Evolutionary conservation across 2,329 filamentous ascomycete genomes (phyloP), one percentile per base, ranked within the genome.

Genomic region (Exophiala mesophila): DNA sequence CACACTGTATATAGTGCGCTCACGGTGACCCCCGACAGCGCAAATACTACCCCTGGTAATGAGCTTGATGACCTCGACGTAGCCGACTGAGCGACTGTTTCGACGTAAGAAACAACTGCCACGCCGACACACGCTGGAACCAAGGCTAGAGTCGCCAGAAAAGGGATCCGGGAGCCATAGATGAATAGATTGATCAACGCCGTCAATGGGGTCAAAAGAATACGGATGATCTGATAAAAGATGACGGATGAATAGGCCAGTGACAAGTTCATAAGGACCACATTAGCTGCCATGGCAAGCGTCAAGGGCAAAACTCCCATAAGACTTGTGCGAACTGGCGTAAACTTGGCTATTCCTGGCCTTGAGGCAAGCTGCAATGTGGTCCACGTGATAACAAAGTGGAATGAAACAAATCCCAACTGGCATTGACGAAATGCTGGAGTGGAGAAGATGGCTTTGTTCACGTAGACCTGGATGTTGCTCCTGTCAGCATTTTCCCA

Each of bases 401-500:
- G 81, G 62, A 83, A 83, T 40, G 76, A 69, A 36, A 80, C 80
- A 56, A 85, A 85, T 24, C 76, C 74, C 37, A 83, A 72, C 61
- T 84, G 80, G 46, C 71, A 74, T 20, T 78, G 69, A 57, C 77
- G 78, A 56, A 82, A 69, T 10, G 71, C 73, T 12, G 74, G 73
- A 48, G 82, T 75, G 17, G 74, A 75, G 65, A 84, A 84, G 60
- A 85, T 82, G 49, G 73, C 74, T 62, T 84, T 84, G 66, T 84
- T 84, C 30, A 77, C 80, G 59, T 83, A 83, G 56, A 85, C 77
- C 78, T 81, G 41, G n/a, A n/a, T n/a, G n/a, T n/a, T n/a, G n/a
- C n/a, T n/a, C n/a, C n/a, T n/a, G n/a, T n/a, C n/a, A n/a, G n/a
- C n/a, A n/a, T n/a, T n/a, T n/a, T n/a, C n/a, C n/a, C n/a, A n/a